Base-by-base conservation (phyloP, 148 eudicot genomes). In the Heliamphora exappendiculata region DNA sequence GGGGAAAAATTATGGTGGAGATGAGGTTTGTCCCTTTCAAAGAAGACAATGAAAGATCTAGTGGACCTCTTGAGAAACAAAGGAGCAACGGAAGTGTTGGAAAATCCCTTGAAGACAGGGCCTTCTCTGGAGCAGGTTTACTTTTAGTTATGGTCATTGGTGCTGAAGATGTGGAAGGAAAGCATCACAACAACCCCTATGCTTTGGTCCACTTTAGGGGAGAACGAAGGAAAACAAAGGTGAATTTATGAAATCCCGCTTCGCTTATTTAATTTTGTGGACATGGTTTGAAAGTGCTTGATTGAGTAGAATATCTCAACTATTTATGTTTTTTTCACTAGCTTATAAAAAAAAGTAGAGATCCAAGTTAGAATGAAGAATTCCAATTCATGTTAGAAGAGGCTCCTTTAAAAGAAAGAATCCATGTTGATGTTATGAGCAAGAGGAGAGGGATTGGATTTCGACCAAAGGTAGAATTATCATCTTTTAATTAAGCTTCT, bases 301-400 rank as follows among this genome's bases (percentile, higher is more conserved):
- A 5, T 60, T 26, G 29, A 5, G 63, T 12, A n/a, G 59, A 54
- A 54, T 71, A 4, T 34, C 7, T 37, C n/a, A 22, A 55, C 28
- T 34, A 1, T 0, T 55, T 47, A 22, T 67, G 66, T 14, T 49
- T 19, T 4, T 39, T 58, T 74, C 58, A 8, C 74, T 81, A 93
- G 98, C 31, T 74, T 20, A 63, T 89, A 62, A 88, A 78, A 85
- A 91, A 86, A 79, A 86, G 73, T 62, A 85, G 94, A 16, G 58
- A 86, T 70, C 98, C 98, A 67, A 59, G 73, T 63, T 93, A 96
- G 98, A 85, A 91, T 10, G 92, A 93, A 74, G 89, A 85, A 29
- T 93, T 91, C 55, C 84, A 86, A 67, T 91, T 87, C 75, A 81
- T 91, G 86, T 33, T 89, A 53, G 98, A 91, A n/a, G 98, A 93